A percentile compares a stretch with the other conserved stretches of the same genome.
phyloP scores from a whole-genome alignment of 306 rosid species.

The Quercus robur region DNA sequence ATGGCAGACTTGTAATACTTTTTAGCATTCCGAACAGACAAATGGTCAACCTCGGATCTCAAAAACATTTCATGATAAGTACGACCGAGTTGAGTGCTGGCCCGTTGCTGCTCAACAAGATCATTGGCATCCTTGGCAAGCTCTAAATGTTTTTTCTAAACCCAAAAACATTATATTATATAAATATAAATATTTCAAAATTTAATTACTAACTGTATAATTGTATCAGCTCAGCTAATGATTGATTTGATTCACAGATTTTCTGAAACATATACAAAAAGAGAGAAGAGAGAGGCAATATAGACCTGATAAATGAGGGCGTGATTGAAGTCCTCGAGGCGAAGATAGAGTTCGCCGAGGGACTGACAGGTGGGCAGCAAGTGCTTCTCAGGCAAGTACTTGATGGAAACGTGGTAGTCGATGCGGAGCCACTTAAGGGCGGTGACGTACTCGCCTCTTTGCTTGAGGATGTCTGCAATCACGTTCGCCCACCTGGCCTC shows the following conservation, averaged over 20 bases:
- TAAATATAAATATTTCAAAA: not conserved
- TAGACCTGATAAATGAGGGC: conserved; percentile 75
- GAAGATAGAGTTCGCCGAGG: conserved; percentile 83
- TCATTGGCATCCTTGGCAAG: conserved; percentile 70
- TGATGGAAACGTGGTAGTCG: conserved; percentile 62
- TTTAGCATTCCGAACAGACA: conserved; percentile 62
- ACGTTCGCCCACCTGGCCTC: conserved; percentile 94
- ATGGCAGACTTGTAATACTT: conserved; percentile 70
- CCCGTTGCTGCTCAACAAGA: conserved; percentile 82
- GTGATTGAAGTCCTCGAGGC: conserved; percentile 54
- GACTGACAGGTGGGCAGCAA: conserved; percentile 85
- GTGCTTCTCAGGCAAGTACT: conserved; percentile 52
- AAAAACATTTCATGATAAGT: conserved; percentile 65
- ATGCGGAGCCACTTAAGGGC: conserved; percentile 84
- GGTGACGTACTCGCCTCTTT: conserved; percentile 66
- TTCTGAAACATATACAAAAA: too few species aligned
- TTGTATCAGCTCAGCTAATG: not conserved
- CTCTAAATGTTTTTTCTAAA: conserved; percentile 74
- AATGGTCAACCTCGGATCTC: conserved; percentile 56
- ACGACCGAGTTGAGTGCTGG: conserved; percentile 89
- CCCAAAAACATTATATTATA: not conserved
- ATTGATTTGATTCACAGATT: not conserved
- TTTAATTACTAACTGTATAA: not conserved
- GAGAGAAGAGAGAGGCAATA: too few species aligned
- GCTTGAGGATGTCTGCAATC: conserved; percentile 62